Conservation (phyloP, 2,329 filamentous ascomycete genomes). For the Huntiella moniliformis region DNA sequence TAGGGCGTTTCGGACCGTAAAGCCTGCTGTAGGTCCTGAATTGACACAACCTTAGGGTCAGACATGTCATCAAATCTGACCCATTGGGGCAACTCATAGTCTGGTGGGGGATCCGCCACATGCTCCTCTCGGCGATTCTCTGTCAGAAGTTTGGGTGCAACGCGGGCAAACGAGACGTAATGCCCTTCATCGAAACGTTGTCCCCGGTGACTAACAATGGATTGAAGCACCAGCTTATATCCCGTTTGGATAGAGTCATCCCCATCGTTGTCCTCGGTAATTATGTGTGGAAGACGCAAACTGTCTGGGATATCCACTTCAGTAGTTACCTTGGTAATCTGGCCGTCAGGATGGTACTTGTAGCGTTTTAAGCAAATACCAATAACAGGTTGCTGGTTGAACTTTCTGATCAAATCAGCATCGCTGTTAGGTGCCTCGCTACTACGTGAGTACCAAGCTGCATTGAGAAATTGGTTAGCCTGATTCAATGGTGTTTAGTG, state of each 20-base stretch:
- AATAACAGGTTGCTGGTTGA: constrained; percentile 67
- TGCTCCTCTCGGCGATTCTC: constrained; percentile 32
- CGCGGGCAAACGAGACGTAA: constrained; percentile 71
- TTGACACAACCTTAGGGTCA: constrained; percentile 48
- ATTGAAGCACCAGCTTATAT: constrained; percentile 83
- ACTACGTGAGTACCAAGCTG: constrained; percentile 64
- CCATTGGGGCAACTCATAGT: constrained; percentile 61
- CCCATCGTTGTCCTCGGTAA: constrained; percentile 21
- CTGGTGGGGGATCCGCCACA: constrained; percentile 38
- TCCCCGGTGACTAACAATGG: constrained; percentile 81
- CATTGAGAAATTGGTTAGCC: constrained; percentile 14
- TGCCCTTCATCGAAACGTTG: constrained; percentile 49
- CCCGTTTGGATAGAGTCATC: constrained; percentile 56
- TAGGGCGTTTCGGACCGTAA: constrained; percentile 82
- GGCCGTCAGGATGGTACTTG: constrained; percentile 13
- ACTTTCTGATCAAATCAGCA: constrained; percentile 72
- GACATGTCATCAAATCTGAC: constrained; percentile 83
- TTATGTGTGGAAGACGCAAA: constrained; percentile 75
- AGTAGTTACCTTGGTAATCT: constrained; percentile 34
- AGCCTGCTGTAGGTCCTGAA: constrained; percentile 60
- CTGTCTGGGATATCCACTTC: constrained; percentile 70
- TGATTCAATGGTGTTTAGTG: constrained; percentile 15
- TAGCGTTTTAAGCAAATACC: constrained; percentile 91
- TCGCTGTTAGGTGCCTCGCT: constrained; percentile 40
- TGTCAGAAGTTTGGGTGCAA: constrained; percentile 42